A percentile compares a stretch with the other conserved stretches of the same genome.
Conservation (phyloP, 129 eudicot genomes). For the Pseudognaphalium luteoalbum region DNA sequence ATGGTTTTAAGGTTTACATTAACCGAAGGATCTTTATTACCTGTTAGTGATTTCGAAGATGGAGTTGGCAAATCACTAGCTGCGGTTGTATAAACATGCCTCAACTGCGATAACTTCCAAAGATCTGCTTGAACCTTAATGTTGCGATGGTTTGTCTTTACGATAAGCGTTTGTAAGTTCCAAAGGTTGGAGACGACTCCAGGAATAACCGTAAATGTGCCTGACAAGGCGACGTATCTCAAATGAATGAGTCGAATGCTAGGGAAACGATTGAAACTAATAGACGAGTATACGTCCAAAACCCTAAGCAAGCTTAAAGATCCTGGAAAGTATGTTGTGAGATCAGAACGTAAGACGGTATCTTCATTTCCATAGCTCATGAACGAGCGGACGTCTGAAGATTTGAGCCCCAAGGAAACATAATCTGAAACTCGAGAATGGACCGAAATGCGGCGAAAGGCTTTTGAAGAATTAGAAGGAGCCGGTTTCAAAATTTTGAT, state of each 20-base stretch:
- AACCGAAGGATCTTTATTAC: background rate
- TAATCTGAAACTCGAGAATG: slow-evolving; percentile 8
- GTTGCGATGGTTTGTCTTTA: slow-evolving; percentile 9
- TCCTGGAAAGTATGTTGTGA: slow-evolving; percentile 5
- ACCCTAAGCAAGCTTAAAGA: slow-evolving; percentile 42
- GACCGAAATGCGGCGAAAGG: slow-evolving; percentile 25
- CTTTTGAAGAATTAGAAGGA: background rate
- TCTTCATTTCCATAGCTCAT: slow-evolving; percentile 17
- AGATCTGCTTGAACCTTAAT: slow-evolving; percentile 22
- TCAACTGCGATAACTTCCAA: slow-evolving; percentile 35
- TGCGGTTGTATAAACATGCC: slow-evolving; percentile 32
- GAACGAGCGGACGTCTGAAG: slow-evolving; percentile 15
- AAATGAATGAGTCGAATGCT: slow-evolving; percentile 24
- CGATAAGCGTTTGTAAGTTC: slow-evolving; percentile 39
- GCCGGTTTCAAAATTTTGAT: slow-evolving; percentile 17
- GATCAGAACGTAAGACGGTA: background rate
- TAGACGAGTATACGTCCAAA: slow-evolving; percentile 10
- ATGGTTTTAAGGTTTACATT: slow-evolving; percentile 33
- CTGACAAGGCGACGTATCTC: slow-evolving; percentile 35
- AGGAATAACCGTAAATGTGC: slow-evolving; percentile 23
- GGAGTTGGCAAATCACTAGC: slow-evolving; percentile 14
- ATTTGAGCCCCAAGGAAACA: background rate
- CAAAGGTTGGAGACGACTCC: slow-evolving; percentile 30
- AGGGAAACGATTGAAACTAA: slow-evolving; percentile 32
- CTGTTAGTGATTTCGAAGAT: slow-evolving; percentile 15